A percentile compares a stretch with the other conserved stretches of the same genome.
These are phyloP conservation scores for Dittrichia graveolens DNA, from an alignment of 129 eudicot species.

Conservation along the genomic window DNA sequence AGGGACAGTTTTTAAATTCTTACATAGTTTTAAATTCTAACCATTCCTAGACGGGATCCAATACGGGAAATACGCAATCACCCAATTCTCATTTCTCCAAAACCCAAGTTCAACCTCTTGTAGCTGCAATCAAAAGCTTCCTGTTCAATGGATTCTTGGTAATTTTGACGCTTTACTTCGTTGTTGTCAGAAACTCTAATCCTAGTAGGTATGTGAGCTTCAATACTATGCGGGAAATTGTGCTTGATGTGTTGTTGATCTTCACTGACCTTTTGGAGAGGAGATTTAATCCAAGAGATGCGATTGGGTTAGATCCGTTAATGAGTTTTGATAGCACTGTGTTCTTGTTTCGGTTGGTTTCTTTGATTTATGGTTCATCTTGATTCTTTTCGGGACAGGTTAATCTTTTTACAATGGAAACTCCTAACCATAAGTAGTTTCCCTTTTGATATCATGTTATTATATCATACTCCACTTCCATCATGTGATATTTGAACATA, in stretches of 20 bases:
- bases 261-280: slow-evolving; percentile 90
- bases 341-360: slow-evolving; percentile 79
- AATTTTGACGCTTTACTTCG: slow-evolving; percentile 78
- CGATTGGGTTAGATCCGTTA: slow-evolving; percentile 82
- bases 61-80: slow-evolving; percentile 82
- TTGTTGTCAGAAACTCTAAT: slow-evolving; percentile 82
- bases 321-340: slow-evolving; percentile 98
- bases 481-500: too few relatives aligned
- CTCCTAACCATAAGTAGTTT: neutral
- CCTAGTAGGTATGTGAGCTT: slow-evolving; percentile 95
- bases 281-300: slow-evolving; percentile 76
- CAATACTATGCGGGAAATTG: slow-evolving; percentile 96
- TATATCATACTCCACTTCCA: too few relatives aligned
- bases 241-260: slow-evolving; percentile 86
- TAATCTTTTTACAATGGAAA: too few relatives aligned
- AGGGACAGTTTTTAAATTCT: too few relatives aligned
- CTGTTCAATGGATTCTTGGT: slow-evolving; percentile 83
- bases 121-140: slow-evolving; percentile 90
- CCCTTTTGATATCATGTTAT: neutral
- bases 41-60: slow-evolving; percentile 95
- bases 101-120: slow-evolving; percentile 69
- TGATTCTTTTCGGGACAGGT: slow-evolving; percentile 74
- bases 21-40: too few relatives aligned
- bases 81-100: slow-evolving; percentile 74
- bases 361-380: slow-evolving; percentile 80